phyloP scores from a whole-genome alignment of 805 yeast genomes.

The Zygoascus bituminiphila region DNA sequence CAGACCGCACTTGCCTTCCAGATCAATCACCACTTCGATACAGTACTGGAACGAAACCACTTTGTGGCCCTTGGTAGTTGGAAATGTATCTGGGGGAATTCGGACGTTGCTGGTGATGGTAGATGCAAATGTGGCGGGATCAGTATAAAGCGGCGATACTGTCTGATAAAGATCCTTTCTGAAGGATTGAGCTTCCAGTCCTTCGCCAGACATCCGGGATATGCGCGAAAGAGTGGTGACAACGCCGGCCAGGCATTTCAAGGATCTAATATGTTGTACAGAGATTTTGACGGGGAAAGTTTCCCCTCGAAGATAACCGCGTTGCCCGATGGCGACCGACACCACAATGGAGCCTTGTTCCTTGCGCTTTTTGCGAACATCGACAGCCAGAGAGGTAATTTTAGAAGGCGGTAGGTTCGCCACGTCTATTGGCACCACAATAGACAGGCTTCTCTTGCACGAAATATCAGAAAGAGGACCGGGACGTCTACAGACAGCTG shows the following conservation, averaged over 20 bases:
- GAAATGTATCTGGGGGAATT: slow-evolving; percentile 80
- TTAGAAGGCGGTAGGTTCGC: slow-evolving; percentile 55
- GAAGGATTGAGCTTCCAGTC: slow-evolving; percentile 50
- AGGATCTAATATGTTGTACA: slow-evolving; percentile 60
- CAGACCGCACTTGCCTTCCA: slow-evolving; percentile 49
- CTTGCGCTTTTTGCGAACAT: slow-evolving; percentile 37
- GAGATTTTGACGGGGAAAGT: slow-evolving; percentile 60
- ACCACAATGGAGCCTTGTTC: slow-evolving; percentile 32
- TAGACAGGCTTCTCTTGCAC: slow-evolving; percentile 38
- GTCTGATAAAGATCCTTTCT: slow-evolving; percentile 78
- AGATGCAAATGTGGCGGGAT: slow-evolving; percentile 50
- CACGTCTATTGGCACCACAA: slow-evolving; percentile 71
- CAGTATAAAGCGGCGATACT: slow-evolving; percentile 69
- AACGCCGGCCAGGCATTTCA: slow-evolving; percentile 63
- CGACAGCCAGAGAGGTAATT: slow-evolving; percentile 56
- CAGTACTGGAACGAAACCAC: slow-evolving; percentile 76
- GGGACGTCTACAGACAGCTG: slow-evolving; percentile 33
- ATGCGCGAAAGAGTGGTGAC: slow-evolving; percentile 74
- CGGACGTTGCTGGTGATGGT: slow-evolving; percentile 54
- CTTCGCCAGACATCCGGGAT: slow-evolving; percentile 52
- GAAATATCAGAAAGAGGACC: slow-evolving; percentile 11
- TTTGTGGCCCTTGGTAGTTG: slow-evolving; percentile 66
- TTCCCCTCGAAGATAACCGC: slow-evolving; percentile 78
- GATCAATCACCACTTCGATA: slow-evolving; percentile 72
- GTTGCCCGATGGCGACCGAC: slow-evolving; percentile 41